Percentiles rank a stretch among this genome's conserved stretches.
phyloP scores from a whole-genome alignment of 768 basidiomycete species.

The Suillus paluster region DNA sequence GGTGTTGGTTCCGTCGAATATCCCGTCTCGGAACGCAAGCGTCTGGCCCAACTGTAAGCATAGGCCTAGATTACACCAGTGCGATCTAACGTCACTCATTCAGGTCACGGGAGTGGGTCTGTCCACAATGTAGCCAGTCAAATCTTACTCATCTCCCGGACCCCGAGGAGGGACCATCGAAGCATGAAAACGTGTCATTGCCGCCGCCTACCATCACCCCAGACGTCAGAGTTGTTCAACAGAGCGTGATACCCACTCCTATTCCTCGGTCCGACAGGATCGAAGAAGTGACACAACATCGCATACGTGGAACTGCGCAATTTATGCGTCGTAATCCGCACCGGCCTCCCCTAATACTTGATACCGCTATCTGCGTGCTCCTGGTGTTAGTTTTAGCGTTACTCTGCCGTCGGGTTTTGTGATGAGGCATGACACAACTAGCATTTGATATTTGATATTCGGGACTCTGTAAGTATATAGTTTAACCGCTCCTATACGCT shows the following conservation, averaged over 20 bases:
- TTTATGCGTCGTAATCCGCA: slow-evolving; percentile 23
- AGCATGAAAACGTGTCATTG: slow-evolving; percentile 11
- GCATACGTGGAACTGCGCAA: slow-evolving; percentile 22
- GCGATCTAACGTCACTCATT: slow-evolving; percentile 12
- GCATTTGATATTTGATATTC: not conserved
- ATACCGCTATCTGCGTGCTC: slow-evolving; percentile 74
- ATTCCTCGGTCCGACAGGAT: slow-evolving; percentile 14
- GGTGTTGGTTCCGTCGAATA: slow-evolving; percentile 90
- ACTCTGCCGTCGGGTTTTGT: slow-evolving; percentile 62
- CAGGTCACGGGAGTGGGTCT: slow-evolving; percentile 83
- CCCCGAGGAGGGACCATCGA: slow-evolving; percentile 38
- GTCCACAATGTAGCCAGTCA: slow-evolving; percentile 69
- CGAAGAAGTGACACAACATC: slow-evolving; percentile 15
- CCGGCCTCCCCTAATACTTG: slow-evolving; percentile 66
- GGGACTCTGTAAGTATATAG: not conserved
- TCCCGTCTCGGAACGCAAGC: slow-evolving; percentile 72
- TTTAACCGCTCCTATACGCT: slow-evolving; percentile 7
- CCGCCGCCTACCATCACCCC: slow-evolving; percentile 19
- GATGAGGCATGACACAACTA: slow-evolving; percentile 11
- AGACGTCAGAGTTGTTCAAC: slow-evolving; percentile 22
- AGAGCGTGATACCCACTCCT: slow-evolving; percentile 18
- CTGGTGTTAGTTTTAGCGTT: slow-evolving; percentile 71
- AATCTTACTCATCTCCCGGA: slow-evolving; percentile 79
- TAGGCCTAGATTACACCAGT: slow-evolving; percentile 14
- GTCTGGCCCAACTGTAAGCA: slow-evolving; percentile 75